phyloP scores from a whole-genome alignment of 768 basidiomycete species.

The Rhodotorula toruloides region DNA sequence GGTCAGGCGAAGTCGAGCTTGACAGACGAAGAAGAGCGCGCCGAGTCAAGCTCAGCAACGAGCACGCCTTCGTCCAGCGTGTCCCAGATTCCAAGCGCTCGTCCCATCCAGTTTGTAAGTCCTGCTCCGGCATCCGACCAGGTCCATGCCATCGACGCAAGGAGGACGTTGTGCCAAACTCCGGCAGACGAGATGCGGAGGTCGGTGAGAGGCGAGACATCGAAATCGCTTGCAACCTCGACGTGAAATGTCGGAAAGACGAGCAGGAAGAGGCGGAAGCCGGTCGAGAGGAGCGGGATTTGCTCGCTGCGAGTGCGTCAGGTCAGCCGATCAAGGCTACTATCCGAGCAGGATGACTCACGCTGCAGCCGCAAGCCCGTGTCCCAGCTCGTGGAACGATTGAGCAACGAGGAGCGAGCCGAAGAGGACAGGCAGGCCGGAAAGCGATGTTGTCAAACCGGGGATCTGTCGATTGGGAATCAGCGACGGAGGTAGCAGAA shows the following conservation, averaged over 20 bases:
- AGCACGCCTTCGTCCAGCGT: slow-evolving; percentile 6
- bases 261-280: slow-evolving; percentile 14
- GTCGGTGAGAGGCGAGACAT: not conserved
- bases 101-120: not conserved
- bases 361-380: slow-evolving; percentile 24
- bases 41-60: not conserved
- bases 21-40: not conserved
- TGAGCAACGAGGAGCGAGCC: slow-evolving; percentile 5
- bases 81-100: not conserved
- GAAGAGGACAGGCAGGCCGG: slow-evolving; percentile 9
- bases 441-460: not conserved
- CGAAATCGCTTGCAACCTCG: not conserved
- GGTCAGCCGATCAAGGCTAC: not conserved
- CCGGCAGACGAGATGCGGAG: slow-evolving; percentile 19
- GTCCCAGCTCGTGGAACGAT: slow-evolving; percentile 26
- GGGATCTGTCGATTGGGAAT: not conserved
- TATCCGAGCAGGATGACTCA: not conserved
- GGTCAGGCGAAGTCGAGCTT: not conserved
- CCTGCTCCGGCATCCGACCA: not conserved
- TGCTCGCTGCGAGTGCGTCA: not conserved
- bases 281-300: slow-evolving; percentile 5
- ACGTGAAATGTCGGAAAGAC: slow-evolving; percentile 31
- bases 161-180: slow-evolving; percentile 18
- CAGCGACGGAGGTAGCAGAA: not conserved
- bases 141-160: not conserved